Evolutionary conservation across 441 rosid genomes (phyloP), one percentile per base, ranked within the genome.

Genomic region (Breynia disticha): DNA sequence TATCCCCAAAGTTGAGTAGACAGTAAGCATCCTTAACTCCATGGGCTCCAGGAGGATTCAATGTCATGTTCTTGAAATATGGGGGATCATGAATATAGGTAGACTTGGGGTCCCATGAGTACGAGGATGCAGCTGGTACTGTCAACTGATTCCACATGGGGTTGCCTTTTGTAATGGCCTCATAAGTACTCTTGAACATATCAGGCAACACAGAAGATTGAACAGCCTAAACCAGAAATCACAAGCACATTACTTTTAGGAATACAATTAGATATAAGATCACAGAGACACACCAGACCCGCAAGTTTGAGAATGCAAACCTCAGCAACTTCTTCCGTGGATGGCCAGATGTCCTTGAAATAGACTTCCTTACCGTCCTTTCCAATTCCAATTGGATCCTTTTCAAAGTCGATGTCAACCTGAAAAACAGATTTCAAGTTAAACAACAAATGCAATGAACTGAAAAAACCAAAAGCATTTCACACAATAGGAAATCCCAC

Each of bases 41-140:
- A 69, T 80, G 89, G 22, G 86, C 79, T 8, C 97, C 97, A 49
- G 96, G 95, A 68, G 97, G 95, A 66, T 78, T 78, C 80, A 84
- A 72, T 59, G 97, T 84, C 90, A 89, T 94, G 69, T 57, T 77
- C 85, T 89, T 89, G 73, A 93, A 93, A 79, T 93, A 93, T 2
- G 99, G 99, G 15, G 99, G 97, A 62, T 93, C 99, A 24, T 93
- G 99, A 66, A 93, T 89, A 76, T 93, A 93, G 56, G 97, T 93
- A 48, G 99, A 93, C 61, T 73, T 81, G 49, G 84, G 74, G 55
- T 93, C 96, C 99, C 97, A 93, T 7, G 93, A 70, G 68, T 84
- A 93, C 22, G 84, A 71, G 38, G 73, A 59, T 37, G 72, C 48
- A 54, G 78, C 76, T 13, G 96, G 86, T 32, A 93, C 96, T 1